These are phyloP conservation scores for Clitopilus hobsonii DNA, from an alignment of 768 basidiomycete species.

Conservation along the genomic window DNA sequence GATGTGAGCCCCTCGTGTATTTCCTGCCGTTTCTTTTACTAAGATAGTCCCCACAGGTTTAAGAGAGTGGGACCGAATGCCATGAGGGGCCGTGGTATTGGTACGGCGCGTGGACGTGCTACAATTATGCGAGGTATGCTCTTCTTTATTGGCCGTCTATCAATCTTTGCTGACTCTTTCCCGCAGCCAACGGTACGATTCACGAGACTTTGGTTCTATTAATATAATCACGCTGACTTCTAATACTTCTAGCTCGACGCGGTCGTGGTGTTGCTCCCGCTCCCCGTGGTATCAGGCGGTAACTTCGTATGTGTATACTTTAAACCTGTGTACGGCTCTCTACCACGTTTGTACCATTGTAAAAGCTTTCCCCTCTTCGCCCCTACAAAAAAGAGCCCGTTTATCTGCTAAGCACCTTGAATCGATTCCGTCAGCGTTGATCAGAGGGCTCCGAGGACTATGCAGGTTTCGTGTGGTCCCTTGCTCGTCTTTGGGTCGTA, in stretches of 20 bases:
- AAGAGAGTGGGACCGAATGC: constrained; percentile 98
- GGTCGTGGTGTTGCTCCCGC: constrained; percentile 75
- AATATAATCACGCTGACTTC: background rate
- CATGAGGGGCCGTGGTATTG: constrained; percentile 98
- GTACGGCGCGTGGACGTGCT: constrained; percentile 96
- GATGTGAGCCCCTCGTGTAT: constrained; percentile 58
- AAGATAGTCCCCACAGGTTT: constrained; percentile 62
- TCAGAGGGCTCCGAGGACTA: no score
- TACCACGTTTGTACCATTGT: background rate
- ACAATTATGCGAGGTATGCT: constrained; percentile 94
- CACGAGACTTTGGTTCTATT: background rate
- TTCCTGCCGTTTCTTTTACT: constrained; percentile 3
- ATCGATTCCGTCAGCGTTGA: no score
- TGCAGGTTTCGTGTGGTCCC: no score
- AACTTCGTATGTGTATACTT: constrained; percentile 18
- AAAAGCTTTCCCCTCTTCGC: background rate
- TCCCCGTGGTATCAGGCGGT: constrained; percentile 79
- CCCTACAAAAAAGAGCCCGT: background rate
- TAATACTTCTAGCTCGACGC: constrained; percentile 70
- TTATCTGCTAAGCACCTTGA: no score
- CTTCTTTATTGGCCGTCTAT: constrained; percentile 1
- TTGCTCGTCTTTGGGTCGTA: background rate
- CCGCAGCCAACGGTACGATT: constrained; percentile 69
- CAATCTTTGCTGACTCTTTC: constrained; percentile 16
- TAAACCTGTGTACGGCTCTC: background rate